Evolutionary conservation across 352 stramenopile genomes (phyloP), one percentile per base, ranked within the genome.

Genomic region (Pythium oligandrum): DNA sequence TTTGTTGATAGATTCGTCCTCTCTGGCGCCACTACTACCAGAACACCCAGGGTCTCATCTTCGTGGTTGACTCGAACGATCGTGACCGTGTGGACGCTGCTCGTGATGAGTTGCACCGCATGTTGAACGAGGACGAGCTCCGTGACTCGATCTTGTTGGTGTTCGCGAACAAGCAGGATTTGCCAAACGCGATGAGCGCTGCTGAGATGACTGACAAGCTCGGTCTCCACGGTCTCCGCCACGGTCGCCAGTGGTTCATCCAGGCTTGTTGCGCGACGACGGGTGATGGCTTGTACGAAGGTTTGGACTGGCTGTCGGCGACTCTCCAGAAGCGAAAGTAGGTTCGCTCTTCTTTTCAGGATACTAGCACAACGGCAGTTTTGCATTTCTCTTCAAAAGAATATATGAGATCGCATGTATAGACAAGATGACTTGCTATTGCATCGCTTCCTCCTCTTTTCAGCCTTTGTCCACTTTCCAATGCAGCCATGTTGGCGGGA

Each of bases 11-110:
- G 86, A 98, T 99, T 67, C 90, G 96, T 65, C 95, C 95, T 53
- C 82, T 99, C 17, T 99, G 97, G 97, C 86, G 96, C 68, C 96
- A 99, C 81, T 99, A 99, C 83, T 99, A 99, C 82, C 92, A 99
- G 79, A 98, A 98, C 82, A 99, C 96, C 69, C 95, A 99, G 83
- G 97, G 94, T 56, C 78, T 99, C 42, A 99, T 99, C 73, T 99
- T 99, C 68, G 97, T 99, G 38, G 96, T 99, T 51, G 97, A 99
- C 79, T 98, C 94, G 54, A 99, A 98, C 76, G 97, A 99, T 87
- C 78, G 88, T 59, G 96, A 99, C 70, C 96, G 97, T 96, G 90
- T 99, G 51, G 95, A 98, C 53, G 90, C 81, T 43, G 97, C 97
- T 43, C 88, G 95, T 48, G 95, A 99, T 55, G 97, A 99, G 78